These are phyloP conservation scores for Cordyceps fumosorosea DNA, from an alignment of 2,329 filamentous ascomycete genomes.

Conservation along the genomic window DNA sequence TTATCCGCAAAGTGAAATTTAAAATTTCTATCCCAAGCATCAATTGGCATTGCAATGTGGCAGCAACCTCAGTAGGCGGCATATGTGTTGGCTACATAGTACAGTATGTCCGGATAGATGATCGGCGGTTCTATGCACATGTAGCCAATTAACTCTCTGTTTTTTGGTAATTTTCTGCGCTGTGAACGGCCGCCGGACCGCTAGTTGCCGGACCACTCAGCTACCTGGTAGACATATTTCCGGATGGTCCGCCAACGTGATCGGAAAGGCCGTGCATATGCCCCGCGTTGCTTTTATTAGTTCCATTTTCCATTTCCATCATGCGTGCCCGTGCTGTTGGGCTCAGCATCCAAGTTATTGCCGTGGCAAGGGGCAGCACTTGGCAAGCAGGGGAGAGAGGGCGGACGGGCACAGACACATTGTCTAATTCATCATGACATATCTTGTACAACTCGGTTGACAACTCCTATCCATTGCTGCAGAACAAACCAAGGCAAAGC, in stretches of 20 bases:
- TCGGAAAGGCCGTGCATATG: constrained; percentile 9
- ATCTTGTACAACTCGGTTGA: not conserved
- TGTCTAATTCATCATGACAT: constrained; percentile 1
- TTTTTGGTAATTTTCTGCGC: too few species aligned
- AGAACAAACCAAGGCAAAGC: not conserved
- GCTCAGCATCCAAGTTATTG: not conserved
- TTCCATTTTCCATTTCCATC: not conserved
- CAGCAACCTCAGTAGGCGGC: not conserved
- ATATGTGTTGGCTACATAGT: not conserved
- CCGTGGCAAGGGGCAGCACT: not conserved
- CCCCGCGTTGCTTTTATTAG: constrained; percentile 8
- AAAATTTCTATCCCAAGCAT: not conserved
- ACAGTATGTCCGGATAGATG: too few species aligned
- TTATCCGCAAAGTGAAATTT: too few species aligned
- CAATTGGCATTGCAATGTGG: not conserved
- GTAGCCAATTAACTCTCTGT: too few species aligned
- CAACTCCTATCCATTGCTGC: not conserved
- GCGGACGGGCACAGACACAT: not conserved
- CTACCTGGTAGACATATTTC: not conserved
- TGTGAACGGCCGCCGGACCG: not conserved
- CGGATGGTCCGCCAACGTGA: constrained; percentile 10
- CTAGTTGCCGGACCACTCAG: not conserved
- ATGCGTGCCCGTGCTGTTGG: not conserved
- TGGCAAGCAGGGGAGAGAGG: not conserved
- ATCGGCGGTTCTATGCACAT: too few species aligned